phyloP scores from a whole-genome alignment of 1,284 basidiomycete species.

The Rhodofomes roseus region DNA sequence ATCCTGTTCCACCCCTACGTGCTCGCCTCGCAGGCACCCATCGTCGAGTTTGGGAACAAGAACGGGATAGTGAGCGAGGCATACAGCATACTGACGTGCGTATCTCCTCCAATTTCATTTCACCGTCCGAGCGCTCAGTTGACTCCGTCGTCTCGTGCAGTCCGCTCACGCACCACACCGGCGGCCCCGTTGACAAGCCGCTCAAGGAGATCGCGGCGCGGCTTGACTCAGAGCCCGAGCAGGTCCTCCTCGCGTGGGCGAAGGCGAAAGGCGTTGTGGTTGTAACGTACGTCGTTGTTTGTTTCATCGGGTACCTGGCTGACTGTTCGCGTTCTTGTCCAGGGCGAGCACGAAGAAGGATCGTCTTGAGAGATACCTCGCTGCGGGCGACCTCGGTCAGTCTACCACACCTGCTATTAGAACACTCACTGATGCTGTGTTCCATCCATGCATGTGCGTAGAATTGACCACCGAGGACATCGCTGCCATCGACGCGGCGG shows the following conservation, averaged over 20 bases:
- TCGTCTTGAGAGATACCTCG: conserved; percentile 53
- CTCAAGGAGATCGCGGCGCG: conserved; percentile 54
- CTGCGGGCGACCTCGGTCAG: conserved; percentile 44
- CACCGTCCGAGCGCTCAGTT: not conserved
- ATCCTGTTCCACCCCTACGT: conserved; percentile 74
- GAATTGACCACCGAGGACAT: conserved; percentile 37
- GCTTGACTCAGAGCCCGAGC: conserved; percentile 61
- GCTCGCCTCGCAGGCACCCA: conserved; percentile 44
- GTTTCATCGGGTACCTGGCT: not conserved
- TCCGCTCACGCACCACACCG: conserved; percentile 64
- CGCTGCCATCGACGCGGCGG: conserved; percentile 39
- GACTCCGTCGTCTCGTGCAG: conserved; percentile 32
- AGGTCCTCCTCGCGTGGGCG: conserved; percentile 70
- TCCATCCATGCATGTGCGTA: not conserved
- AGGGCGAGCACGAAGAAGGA: conserved; percentile 52
- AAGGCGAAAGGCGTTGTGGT: conserved; percentile 62
- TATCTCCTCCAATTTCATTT: not conserved
- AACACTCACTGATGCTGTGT: too few relatives aligned
- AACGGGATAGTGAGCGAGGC: conserved; percentile 71
- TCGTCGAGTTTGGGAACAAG: conserved; percentile 55
- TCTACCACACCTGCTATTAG: too few relatives aligned
- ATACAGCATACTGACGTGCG: conserved; percentile 64
- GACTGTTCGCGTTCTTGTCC: not conserved
- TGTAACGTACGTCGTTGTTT: conserved; percentile 49
- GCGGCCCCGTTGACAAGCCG: conserved; percentile 70